Evolutionary conservation across 305 asterid species (phyloP).

Genomic region (Vinca major): DNA sequence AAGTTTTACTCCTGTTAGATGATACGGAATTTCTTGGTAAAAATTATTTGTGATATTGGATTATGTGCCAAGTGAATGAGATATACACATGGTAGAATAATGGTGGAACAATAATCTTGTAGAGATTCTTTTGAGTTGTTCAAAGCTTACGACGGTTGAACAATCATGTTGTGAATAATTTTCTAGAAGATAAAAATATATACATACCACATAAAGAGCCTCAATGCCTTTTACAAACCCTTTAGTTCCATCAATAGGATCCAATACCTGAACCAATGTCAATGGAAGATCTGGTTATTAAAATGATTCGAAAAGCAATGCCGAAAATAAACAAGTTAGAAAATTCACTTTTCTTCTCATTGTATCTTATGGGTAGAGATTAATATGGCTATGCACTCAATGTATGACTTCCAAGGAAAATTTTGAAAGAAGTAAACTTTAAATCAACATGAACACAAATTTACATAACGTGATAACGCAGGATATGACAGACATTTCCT

Average conservation of each 20-base stretch:
- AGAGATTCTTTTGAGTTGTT: not conserved
- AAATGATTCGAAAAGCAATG: conserved; percentile 11
- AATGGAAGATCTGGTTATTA: conserved; percentile 7
- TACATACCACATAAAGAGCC: conserved; percentile 92
- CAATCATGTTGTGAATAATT: not conserved
- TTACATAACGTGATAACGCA: not conserved
- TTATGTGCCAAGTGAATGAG: not conserved
- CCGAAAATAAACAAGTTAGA: conserved; percentile 9
- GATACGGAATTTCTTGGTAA: not conserved
- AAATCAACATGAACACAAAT: not conserved
- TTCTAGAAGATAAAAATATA: conserved; percentile 5
- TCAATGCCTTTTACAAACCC: conserved; percentile 86
- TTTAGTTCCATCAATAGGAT: conserved; percentile 94
- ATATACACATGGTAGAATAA: not conserved
- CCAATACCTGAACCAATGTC: conserved; percentile 58
- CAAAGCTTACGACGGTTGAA: not conserved
- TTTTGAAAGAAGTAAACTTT: not conserved
- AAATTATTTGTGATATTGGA: not conserved
- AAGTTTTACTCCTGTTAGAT: not conserved
- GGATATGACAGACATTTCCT: not conserved
- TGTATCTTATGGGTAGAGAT: not conserved
- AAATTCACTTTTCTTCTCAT: not conserved
- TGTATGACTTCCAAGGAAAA: not conserved
- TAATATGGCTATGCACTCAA: not conserved
- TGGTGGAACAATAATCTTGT: not conserved